Conservation (phyloP, 2,329 filamentous ascomycete species). For the Diaporthe helianthi region DNA sequence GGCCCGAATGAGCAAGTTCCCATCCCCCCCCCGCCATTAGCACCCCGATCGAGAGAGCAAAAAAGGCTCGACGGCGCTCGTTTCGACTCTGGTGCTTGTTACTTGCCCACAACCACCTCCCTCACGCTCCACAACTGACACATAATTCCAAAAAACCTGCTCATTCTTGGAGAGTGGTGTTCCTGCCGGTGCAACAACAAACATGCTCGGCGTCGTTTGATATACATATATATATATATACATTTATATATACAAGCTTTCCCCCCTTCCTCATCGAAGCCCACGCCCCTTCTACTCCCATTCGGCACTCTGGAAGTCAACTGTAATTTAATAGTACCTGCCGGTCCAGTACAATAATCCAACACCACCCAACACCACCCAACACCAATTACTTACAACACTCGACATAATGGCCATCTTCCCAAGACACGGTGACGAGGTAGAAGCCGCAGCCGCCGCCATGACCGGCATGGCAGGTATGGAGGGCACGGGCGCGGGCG, state of each 20-base stretch:
- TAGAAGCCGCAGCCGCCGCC: conserved; percentile 42
- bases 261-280: neutral
- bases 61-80: conserved; percentile 23
- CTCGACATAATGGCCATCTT: conserved; percentile 22
- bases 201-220: neutral
- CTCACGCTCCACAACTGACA: neutral
- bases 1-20: conserved; percentile 32
- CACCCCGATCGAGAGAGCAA: conserved; percentile 19
- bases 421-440: conserved; percentile 27
- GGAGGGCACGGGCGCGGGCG: conserved; percentile 37
- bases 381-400: neutral
- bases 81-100: conserved; percentile 25
- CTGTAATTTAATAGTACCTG: neutral
- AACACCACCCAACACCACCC: neutral
- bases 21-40: neutral
- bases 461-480: conserved; percentile 31
- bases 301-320: conserved; percentile 13
- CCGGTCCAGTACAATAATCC: neutral
- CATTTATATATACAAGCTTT: neutral
- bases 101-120: neutral
- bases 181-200: neutral
- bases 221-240: neutral
- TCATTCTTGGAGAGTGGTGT: neutral
- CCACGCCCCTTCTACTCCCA: too few relatives aligned
- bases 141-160: conserved; percentile 28